Base-by-base conservation (phyloP, 805 yeast genomes). In the Candida coleopterorum region DNA sequence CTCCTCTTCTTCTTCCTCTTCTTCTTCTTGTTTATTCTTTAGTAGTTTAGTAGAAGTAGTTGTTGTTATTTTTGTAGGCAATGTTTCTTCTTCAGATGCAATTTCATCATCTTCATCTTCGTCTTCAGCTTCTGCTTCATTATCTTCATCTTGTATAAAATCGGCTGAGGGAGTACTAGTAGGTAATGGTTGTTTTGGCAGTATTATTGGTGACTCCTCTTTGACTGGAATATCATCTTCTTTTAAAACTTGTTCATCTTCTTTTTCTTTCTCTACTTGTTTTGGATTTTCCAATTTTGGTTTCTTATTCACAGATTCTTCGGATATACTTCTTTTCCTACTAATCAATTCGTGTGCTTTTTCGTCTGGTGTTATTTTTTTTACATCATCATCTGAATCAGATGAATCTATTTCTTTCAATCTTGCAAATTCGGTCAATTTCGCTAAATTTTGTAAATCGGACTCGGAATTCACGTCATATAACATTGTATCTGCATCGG, bases 401-500 rank as follows among this genome's bases (percentile, higher is more conserved):
- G 56, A 64, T 5, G 64, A 53, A 44, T 63, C 65, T 9, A 60
- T 62, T 15, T 59, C 70, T 41, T 57, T 57, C 37, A 62, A 46
- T 22, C 62, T 46, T 4, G 74, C 73, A 45, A 70, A 53, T 38
- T 57, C 69, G 18, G 69, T 62, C 42, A 72, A 58, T 49, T 64
- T 56, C 7, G 73, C 64, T 32, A 67, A 55, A 5, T 62, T 56
- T 35, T 53, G 56, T 43, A 67, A 56, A 43, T 67, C 73, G 41
- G 63, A 58, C 1, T 44, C 55, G 27, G 50, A 54, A 29, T 51
- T 53, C 8, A 24, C 16, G 15, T 40, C 33, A 11, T 45, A 37
- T 48, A 77, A 81, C 53, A 88, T 96, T 0, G 97, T 88, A 58
- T 88, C 96, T 11, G 93, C 81, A 38, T 71, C 79, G 39, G 75